Evolutionary conservation across 495 filamentous ascomycete genomes (phyloP), one percentile per base, ranked within the genome.

Genomic region (Pseudoneurospora amorphoporcata): DNA sequence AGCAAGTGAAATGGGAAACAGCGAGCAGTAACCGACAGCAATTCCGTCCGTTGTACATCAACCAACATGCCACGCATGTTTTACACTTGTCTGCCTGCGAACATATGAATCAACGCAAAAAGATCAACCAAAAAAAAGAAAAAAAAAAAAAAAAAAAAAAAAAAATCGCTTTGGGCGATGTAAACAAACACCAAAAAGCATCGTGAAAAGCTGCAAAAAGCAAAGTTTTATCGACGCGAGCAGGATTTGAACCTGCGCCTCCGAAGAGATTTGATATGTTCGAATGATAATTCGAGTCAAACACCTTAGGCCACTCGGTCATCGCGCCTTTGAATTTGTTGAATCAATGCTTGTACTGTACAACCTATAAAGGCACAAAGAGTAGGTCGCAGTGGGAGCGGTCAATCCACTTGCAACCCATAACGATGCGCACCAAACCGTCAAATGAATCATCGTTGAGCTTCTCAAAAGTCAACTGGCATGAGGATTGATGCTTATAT

Each of bases 291-390:
- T 58, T 58, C 47, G 47, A 58, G 47, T 58, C 47, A 58, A 58
- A 14, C 47, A 58, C 47, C 47, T 58, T 58, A 58, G 47, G 47
- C 47, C 47, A 58, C 47, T 58, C 47, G 47, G 47, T 58, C 19
- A 58, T 58, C 47, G 47, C 10, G 47, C 47, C 47, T 58, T 58
- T 58, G 0, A 5, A 14, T 29, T 7, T 58, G 5, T 53, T 53
- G 17, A 29, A 1, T 12, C 4, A 53, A 7, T 0, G 0, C 9
- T 4, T 7, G 5, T 4, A 10, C 0, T 7, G 9, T 58, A 14
- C 4, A 0, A 1, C 23, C 19, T 58, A 58, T 58, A 32, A 14
- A 29, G 47, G 2, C 2, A 6, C 2, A 14, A 29, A 6, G 4
- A 0, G 23, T 58, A 23, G 10, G 19, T 2, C 10, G 45, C 10